Conservation (phyloP, 1,284 basidiomycete species). For the Malassezia brasiliensis region DNA sequence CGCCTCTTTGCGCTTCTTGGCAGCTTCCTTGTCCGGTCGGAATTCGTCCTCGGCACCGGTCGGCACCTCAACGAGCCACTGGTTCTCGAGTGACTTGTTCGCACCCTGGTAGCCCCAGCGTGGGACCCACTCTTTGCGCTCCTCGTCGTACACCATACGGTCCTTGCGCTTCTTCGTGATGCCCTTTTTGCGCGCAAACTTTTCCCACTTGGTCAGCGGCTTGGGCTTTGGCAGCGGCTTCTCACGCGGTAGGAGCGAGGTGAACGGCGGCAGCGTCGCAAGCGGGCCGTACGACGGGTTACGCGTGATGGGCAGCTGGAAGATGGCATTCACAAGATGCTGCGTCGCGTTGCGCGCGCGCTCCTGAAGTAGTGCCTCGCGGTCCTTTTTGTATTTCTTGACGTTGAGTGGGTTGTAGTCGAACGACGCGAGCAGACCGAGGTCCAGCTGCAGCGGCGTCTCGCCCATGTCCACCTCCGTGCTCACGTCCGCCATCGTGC, state of each 20-base stretch:
- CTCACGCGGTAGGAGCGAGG: constrained; percentile 70
- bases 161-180: constrained; percentile 67
- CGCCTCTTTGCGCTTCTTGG: constrained; percentile 67
- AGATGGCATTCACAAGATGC: constrained; percentile 67
- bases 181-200: constrained; percentile 86
- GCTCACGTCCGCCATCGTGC: constrained; percentile 13
- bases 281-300: constrained; percentile 70
- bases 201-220: constrained; percentile 90
- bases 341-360: constrained; percentile 80
- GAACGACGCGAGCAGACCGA: constrained; percentile 71
- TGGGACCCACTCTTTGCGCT: constrained; percentile 81
- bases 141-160: constrained; percentile 85
- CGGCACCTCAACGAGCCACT: constrained; percentile 88
- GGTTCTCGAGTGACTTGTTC: constrained; percentile 76
- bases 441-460: constrained; percentile 69
- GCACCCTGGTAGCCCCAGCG: constrained; percentile 72
- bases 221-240: constrained; percentile 89
- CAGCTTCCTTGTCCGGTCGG: constrained; percentile 68
- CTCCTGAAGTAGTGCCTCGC: constrained; percentile 68
- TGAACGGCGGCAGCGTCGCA: constrained; percentile 60
- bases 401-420: constrained; percentile 77
- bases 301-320: constrained; percentile 66
- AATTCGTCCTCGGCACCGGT: constrained; percentile 62
- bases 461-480: constrained; percentile 56
- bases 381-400: constrained; percentile 62